Conservation (phyloP, 371 early-diverging fungal genomes). For the Haplosporangium sp. region DNA sequence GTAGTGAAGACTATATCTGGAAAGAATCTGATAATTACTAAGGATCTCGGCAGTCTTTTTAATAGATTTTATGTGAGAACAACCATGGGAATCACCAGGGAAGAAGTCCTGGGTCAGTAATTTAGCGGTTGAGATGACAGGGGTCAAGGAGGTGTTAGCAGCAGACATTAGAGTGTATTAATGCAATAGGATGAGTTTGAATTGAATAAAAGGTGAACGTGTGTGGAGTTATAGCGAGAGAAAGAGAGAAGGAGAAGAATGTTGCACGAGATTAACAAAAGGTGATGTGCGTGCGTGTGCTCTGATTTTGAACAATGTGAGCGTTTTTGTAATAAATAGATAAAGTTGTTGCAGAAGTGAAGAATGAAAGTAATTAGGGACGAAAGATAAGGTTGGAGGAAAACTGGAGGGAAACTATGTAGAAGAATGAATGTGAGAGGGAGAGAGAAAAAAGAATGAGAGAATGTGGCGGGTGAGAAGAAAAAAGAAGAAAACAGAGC, state of each 20-base stretch:
- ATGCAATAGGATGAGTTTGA: background rate
- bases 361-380: background rate
- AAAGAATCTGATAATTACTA: constrained; percentile 57
- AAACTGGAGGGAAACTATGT: too few species aligned
- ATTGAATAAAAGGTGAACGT: background rate
- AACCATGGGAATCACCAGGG: constrained; percentile 48
- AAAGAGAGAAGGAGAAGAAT: background rate
- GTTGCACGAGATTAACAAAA: constrained; percentile 2
- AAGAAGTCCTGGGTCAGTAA: constrained; percentile 53
- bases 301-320: background rate
- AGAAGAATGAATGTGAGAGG: too few species aligned
- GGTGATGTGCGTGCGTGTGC: constrained; percentile 6
- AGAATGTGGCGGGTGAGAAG: constrained; percentile 1
- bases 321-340: background rate
- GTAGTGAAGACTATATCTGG: constrained; percentile 62
- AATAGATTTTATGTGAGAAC: constrained; percentile 39
- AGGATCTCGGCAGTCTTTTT: constrained; percentile 54
- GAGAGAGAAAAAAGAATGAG: background rate
- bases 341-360: background rate
- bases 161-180: constrained; percentile 25
- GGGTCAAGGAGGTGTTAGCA: constrained; percentile 15
- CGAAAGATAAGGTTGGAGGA: too few species aligned
- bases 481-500: background rate
- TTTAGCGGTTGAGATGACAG: constrained; percentile 31
- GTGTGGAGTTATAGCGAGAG: background rate